Evolutionary conservation across 257 asterid genomes (phyloP).

Genomic region (Gynochthodes officinalis): DNA sequence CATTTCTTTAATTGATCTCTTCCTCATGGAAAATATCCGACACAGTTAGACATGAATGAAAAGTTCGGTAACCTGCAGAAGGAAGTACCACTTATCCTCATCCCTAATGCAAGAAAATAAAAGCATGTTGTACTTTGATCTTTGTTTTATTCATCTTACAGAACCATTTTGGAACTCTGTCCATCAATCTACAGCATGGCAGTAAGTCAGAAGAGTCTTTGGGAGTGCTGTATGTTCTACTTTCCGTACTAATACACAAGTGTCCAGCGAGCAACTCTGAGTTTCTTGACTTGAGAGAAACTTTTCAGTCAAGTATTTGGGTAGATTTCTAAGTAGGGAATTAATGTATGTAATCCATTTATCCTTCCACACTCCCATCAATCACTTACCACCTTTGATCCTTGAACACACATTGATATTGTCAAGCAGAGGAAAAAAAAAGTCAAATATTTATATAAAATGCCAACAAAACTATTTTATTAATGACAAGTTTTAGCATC

Average conservation of each 20-base stretch:
- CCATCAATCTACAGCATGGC: too few species aligned
- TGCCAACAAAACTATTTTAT: constrained; percentile 11
- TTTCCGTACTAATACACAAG: too few species aligned
- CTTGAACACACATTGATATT: too few species aligned
- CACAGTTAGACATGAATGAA: constrained; percentile 24
- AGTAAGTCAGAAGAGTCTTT: too few species aligned
- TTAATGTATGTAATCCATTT: too few species aligned
- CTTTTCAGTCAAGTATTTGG: too few species aligned
- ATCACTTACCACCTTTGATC: too few species aligned
- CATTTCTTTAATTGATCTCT: constrained; percentile 35
- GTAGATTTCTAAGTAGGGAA: too few species aligned
- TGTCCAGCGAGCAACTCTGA: background rate
- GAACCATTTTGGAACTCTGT: too few species aligned
- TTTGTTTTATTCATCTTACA: background rate
- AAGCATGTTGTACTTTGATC: background rate
- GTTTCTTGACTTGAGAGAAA: background rate
- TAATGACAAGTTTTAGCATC: background rate
- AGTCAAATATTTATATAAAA: background rate
- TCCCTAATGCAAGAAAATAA: constrained; percentile 31
- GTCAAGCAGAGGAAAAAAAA: background rate
- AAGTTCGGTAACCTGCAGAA: constrained; percentile 28
- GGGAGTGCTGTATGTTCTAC: too few species aligned
- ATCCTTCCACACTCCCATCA: too few species aligned
- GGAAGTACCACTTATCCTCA: constrained; percentile 27
- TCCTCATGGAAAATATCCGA: constrained; percentile 11